Conservation (phyloP, 306 rosid species). For the Dicorynia guianensis region DNA sequence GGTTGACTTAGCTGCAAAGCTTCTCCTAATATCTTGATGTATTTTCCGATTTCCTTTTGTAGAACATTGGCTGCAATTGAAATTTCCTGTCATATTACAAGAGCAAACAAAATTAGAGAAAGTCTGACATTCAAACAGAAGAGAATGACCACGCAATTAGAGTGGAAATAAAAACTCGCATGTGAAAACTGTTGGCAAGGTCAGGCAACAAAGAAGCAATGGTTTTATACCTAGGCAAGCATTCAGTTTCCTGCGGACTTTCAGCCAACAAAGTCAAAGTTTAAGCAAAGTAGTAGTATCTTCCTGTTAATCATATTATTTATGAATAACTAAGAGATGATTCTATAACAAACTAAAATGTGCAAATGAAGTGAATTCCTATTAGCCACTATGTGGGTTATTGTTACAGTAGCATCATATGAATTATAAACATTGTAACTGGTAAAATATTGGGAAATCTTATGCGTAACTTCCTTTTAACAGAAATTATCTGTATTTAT, state of each 20-base stretch:
- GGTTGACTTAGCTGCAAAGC: slow-evolving; percentile 98
- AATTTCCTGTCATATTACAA: slow-evolving; percentile 71
- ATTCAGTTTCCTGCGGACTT: slow-evolving; percentile 5
- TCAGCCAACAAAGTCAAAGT: neutral
- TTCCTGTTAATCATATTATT: neutral
- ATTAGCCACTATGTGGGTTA: neutral
- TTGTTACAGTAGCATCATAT: neutral
- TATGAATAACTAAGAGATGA: neutral
- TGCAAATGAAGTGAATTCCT: neutral
- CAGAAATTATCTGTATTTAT: neutral
- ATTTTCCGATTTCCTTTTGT: slow-evolving; percentile 93
- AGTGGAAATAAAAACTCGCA: slow-evolving; percentile 7
- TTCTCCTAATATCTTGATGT: slow-evolving; percentile 96
- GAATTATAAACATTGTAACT: neutral
- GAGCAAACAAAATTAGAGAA: slow-evolving; percentile 40
- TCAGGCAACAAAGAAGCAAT: neutral
- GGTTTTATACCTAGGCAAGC: neutral
- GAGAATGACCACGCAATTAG: neutral
- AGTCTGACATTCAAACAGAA: slow-evolving; percentile 5
- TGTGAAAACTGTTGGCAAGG: neutral
- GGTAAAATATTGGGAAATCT: neutral
- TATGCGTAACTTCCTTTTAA: neutral
- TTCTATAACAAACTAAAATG: slow-evolving; percentile 16
- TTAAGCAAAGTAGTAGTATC: neutral
- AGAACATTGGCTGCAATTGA: slow-evolving; percentile 96